Evolutionary conservation across 139 green algal genomes (phyloP).

Genomic region (Micractinium sp.): DNA sequence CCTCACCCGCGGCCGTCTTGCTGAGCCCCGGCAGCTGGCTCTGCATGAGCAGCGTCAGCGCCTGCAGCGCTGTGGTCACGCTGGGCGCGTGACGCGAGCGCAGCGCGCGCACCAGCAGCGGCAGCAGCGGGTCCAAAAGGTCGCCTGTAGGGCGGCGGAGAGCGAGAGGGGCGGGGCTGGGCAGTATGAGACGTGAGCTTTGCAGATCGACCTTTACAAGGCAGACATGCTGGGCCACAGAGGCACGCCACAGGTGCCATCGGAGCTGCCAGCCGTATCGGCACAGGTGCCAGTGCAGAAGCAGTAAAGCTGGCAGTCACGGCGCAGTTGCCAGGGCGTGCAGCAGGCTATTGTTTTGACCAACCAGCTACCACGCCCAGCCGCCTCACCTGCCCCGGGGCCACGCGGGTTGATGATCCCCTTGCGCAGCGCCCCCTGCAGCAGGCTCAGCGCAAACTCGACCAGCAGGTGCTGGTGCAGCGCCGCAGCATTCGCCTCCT

Average conservation of each 20-base stretch:
- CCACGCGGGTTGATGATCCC: constrained; percentile 48
- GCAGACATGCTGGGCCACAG: neutral
- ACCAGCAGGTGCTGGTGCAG: constrained; percentile 82
- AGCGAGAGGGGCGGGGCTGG: neutral
- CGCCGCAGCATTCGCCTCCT: constrained; percentile 25
- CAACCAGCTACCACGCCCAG: neutral
- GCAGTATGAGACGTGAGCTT: too few species aligned
- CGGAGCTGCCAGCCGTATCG: too few species aligned
- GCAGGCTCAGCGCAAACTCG: constrained; percentile 82
- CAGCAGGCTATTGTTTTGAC: neutral
- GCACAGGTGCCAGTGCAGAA: neutral
- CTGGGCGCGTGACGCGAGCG: constrained; percentile 55
- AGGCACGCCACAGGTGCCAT: neutral
- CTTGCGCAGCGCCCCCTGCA: constrained; percentile 61
- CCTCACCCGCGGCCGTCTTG: constrained; percentile 18
- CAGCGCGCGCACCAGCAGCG: constrained; percentile 70
- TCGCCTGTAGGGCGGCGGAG: constrained; percentile 19
- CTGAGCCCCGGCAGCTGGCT: constrained; percentile 61
- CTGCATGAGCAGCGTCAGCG: constrained; percentile 57
- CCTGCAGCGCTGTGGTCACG: constrained; percentile 63
- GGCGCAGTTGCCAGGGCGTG: neutral
- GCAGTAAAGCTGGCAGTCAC: neutral
- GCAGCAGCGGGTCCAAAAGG: constrained; percentile 78
- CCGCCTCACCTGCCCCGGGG: constrained; percentile 23
- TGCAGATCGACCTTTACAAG: too few species aligned